These are phyloP conservation scores for Haplographium delicatum DNA, from an alignment of 495 filamentous ascomycete genomes.

Conservation along the genomic window DNA sequence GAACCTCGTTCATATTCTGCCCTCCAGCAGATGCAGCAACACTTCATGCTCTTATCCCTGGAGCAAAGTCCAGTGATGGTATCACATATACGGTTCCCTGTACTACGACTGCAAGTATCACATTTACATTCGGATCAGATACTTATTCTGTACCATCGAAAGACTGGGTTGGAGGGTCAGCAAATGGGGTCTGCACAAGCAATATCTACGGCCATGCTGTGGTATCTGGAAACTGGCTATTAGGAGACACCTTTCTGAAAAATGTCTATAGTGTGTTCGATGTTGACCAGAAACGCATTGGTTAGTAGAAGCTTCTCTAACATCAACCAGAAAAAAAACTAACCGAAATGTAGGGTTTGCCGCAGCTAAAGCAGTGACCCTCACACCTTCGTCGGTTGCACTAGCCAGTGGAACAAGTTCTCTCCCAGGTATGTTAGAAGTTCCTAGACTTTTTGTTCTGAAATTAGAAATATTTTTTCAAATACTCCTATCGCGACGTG, in stretches of 20 bases:
- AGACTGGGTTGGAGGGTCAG: constrained; percentile 57
- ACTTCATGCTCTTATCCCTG: constrained; percentile 62
- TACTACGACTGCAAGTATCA: constrained; percentile 46
- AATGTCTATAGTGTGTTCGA: constrained; percentile 90
- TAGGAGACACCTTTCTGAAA: constrained; percentile 82
- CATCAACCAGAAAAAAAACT: background rate
- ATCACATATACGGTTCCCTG: constrained; percentile 68
- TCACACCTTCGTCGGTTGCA: background rate
- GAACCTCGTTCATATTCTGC: constrained; percentile 69
- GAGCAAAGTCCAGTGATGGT: constrained; percentile 36
- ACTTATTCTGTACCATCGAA: constrained; percentile 59
- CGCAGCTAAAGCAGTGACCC: background rate
- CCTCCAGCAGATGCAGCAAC: constrained; percentile 57
- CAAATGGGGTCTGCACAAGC: constrained; percentile 50
- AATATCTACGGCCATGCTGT: constrained; percentile 54
- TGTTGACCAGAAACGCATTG: constrained; percentile 51
- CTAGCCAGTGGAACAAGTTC: too few species aligned
- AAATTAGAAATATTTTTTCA: too few species aligned
- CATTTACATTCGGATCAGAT: constrained; percentile 49
- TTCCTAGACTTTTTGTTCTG: too few species aligned
- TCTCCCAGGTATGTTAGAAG: background rate
- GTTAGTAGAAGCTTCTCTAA: constrained; percentile 27
- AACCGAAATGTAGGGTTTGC: constrained; percentile 18
- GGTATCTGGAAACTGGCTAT: constrained; percentile 51
- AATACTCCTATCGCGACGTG: too few species aligned